phyloP scores from a whole-genome alignment of 495 filamentous ascomycete species.

The Aspergillus indologenus region DNA sequence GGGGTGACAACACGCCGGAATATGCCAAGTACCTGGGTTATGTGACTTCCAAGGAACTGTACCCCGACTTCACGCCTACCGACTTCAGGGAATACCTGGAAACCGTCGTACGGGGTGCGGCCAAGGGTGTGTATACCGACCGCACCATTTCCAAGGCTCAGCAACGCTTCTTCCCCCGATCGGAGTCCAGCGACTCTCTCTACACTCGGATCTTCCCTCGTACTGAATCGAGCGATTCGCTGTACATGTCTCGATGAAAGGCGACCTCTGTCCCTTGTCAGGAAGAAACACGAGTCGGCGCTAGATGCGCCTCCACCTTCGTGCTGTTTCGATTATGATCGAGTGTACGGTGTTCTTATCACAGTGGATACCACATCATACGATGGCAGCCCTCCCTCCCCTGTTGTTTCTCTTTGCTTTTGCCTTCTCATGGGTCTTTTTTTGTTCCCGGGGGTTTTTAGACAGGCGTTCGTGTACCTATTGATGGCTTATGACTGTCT shows the following conservation, averaged over 20 bases:
- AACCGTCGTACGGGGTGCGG: constrained; percentile 37
- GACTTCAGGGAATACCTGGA: constrained; percentile 44
- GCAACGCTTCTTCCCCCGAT: constrained; percentile 43
- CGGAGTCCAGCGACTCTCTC: constrained; percentile 44
- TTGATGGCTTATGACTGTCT: constrained; percentile 5
- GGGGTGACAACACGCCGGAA: constrained; percentile 56
- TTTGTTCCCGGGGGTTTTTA: constrained; percentile 3
- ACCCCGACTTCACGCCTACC: constrained; percentile 48
- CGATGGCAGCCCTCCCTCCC: background rate
- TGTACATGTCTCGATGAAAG: constrained; percentile 37
- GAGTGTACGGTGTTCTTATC: background rate
- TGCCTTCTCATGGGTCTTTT: background rate
- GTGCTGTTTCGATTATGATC: background rate
- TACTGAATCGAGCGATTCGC: constrained; percentile 44
- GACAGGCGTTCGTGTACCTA: constrained; percentile 2
- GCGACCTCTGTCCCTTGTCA: constrained; percentile 1
- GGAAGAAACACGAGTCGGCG: background rate
- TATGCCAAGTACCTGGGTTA: constrained; percentile 59
- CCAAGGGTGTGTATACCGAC: constrained; percentile 46
- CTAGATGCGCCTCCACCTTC: background rate
- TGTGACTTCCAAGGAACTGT: constrained; percentile 52
- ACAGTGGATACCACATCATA: background rate
- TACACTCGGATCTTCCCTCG: constrained; percentile 43
- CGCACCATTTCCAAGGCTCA: constrained; percentile 43
- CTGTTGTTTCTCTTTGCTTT: background rate